phyloP scores from a whole-genome alignment of 352 stramenopile species.

The Globisporangium radiosum region DNA sequence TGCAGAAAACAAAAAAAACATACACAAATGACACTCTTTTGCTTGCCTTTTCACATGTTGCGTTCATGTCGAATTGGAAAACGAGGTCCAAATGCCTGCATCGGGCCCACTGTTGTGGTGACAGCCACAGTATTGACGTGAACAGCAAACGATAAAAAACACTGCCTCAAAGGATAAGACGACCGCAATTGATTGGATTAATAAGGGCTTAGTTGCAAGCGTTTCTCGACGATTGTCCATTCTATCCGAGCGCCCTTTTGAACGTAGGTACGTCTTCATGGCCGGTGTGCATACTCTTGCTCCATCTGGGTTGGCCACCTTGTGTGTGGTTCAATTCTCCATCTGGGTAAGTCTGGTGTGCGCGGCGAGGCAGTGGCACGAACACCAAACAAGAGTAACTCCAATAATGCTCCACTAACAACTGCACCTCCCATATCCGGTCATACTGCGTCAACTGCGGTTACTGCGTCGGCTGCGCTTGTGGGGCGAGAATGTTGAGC shows the following conservation, averaged over 20 bases:
- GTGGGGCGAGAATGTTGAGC: no score
- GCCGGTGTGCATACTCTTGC: not conserved
- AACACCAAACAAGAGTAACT: not conserved
- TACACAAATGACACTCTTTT: not conserved
- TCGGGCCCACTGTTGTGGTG: not conserved
- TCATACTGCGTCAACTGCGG: no score
- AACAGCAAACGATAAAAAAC: not conserved
- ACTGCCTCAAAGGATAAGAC: not conserved
- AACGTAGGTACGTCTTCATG: not conserved
- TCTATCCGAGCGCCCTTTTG: not conserved
- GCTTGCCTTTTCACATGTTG: not conserved
- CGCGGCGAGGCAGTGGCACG: not conserved
- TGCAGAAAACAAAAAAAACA: not conserved
- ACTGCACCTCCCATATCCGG: no score
- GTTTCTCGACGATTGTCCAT: not conserved
- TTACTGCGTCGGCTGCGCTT: no score
- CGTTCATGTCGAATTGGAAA: not conserved
- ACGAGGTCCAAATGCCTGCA: not conserved
- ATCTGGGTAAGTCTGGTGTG: not conserved
- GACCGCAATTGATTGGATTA: not conserved
- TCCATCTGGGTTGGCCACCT: not conserved
- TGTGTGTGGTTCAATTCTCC: not conserved
- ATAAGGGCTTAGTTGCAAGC: not conserved
- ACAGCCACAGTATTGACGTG: not conserved
- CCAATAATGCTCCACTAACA: no score